A percentile compares a stretch with the other conserved stretches of the same genome.
These are phyloP conservation scores for Xerocomus minutiporus DNA, from an alignment of 1,284 basidiomycete species.

Conservation along the genomic window DNA sequence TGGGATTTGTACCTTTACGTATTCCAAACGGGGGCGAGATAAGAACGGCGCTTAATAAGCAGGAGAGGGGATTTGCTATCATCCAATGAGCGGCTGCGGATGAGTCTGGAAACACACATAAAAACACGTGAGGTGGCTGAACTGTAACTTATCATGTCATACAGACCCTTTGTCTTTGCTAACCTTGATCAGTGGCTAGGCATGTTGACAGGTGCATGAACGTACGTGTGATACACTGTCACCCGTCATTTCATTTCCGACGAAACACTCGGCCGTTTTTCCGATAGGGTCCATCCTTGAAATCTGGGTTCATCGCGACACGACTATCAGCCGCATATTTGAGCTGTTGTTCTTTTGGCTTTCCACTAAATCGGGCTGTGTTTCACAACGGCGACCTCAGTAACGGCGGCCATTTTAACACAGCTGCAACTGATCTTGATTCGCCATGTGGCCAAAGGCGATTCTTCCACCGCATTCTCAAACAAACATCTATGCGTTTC, in stretches of 20 bases:
- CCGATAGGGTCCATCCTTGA: not conserved
- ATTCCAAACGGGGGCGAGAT: constrained; percentile 20
- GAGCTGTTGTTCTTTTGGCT: too few species aligned
- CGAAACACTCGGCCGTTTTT: constrained; percentile 3
- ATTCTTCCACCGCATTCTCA: not conserved
- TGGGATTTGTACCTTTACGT: constrained; percentile 20
- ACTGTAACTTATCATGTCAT: constrained; percentile 19
- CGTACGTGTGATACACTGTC: constrained; percentile 13
- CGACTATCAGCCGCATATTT: too few species aligned
- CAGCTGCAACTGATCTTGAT: not conserved
- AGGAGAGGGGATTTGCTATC: constrained; percentile 18
- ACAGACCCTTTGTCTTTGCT: not conserved
- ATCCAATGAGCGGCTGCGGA: constrained; percentile 16
- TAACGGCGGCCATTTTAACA: not conserved
- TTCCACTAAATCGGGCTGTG: too few species aligned
- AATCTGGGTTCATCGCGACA: not conserved
- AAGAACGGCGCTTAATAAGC: constrained; percentile 26
- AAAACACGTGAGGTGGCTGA: not conserved
- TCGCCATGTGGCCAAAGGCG: not conserved
- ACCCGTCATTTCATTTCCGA: constrained; percentile 3
- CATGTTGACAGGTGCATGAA: constrained; percentile 13
- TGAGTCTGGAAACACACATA: not conserved
- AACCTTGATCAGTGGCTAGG: constrained; percentile 1
- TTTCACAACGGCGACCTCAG: not conserved
- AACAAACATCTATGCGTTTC: not conserved